Evolutionary conservation across 2,329 filamentous ascomycete genomes (phyloP).

Genomic region (Sordariomycetes sp.): DNA sequence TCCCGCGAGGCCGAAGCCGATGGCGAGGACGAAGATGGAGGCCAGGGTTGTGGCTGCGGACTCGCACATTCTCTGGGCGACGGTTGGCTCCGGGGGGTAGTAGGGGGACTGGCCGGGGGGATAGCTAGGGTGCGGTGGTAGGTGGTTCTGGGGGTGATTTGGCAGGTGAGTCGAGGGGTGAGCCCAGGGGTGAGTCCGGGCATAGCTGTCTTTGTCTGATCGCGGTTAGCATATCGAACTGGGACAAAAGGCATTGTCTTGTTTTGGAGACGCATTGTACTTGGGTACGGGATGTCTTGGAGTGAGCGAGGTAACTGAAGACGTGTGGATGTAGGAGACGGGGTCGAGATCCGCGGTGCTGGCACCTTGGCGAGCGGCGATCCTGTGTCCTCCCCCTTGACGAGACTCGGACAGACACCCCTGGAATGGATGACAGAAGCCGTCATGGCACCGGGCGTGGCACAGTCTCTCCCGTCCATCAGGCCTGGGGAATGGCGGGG

Average conservation of each 20-base stretch:
- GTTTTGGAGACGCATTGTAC: background rate
- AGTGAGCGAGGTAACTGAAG: background rate
- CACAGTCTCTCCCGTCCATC: no score
- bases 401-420: no score
- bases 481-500: no score
- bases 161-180: no score
- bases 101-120: background rate
- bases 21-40: slow-evolving; percentile 58
- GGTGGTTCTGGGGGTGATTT: background rate
- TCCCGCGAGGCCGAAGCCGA: slow-evolving; percentile 51
- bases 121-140: no score
- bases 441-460: no score
- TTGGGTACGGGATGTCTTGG: background rate
- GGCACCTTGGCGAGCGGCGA: background rate
- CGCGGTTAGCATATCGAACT: no score
- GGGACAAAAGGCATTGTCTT: no score
- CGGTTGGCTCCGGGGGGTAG: slow-evolving; percentile 17
- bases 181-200: no score
- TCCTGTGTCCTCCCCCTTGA: no score
- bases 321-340: background rate
- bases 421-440: no score
- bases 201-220: no score
- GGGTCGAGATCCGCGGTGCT: background rate
- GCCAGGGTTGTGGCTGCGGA: slow-evolving; percentile 63
- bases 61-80: slow-evolving; percentile 54